A percentile compares a stretch with the other conserved stretches of the same genome.
Conservation (phyloP, 345 rosid genomes). For the Salix dunnii region DNA sequence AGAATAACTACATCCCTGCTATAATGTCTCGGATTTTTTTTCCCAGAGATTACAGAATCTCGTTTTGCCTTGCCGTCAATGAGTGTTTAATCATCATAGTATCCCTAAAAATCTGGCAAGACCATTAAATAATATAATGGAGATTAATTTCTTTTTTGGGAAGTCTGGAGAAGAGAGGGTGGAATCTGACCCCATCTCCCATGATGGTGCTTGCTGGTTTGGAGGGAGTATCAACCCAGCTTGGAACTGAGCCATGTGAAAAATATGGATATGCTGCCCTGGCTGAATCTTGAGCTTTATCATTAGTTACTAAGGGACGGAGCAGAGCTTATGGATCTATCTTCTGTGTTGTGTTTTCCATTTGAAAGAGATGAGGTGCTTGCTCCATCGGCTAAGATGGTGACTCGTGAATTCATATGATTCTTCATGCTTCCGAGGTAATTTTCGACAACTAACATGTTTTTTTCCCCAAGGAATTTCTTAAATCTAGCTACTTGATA, state of each 20-base stretch:
- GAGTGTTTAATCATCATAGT: conserved; percentile 12
- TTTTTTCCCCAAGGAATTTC: no score
- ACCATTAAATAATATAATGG: conserved; percentile 10
- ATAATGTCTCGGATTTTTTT: neutral
- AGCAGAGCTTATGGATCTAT: no score
- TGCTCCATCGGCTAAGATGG: no score
- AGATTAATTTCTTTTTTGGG: conserved; percentile 5
- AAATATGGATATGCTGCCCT: conserved; percentile 13
- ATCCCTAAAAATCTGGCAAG: conserved; percentile 63
- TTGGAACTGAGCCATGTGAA: neutral
- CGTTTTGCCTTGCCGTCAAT: neutral
- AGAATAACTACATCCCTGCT: neutral
- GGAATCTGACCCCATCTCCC: conserved; percentile 10
- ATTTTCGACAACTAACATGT: no score
- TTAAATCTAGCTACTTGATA: no score
- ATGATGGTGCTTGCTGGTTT: neutral
- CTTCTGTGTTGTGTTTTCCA: no score
- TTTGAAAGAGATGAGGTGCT: no score
- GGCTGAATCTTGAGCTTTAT: conserved; percentile 7
- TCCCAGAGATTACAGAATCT: neutral
- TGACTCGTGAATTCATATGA: no score
- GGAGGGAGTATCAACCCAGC: neutral
- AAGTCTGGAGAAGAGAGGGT: conserved; percentile 17
- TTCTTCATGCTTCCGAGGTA: no score
- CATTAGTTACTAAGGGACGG: no score